phyloP scores from a whole-genome alignment of 2,329 filamentous ascomycete species.

The Podosphaera leucotricha region DNA sequence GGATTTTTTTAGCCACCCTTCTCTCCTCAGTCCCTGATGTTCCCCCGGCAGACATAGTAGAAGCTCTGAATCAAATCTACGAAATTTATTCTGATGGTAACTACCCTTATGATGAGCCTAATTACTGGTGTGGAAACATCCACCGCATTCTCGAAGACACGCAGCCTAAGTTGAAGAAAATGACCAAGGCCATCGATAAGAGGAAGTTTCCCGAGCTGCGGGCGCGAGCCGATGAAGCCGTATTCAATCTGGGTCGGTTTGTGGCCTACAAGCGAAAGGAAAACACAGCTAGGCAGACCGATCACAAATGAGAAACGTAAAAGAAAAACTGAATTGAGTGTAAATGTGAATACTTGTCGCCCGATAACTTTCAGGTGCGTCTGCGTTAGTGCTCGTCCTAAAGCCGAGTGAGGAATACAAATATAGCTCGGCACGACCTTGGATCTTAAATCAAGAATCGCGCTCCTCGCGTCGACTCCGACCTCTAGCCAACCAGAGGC shows the following conservation, averaged over 20 bases:
- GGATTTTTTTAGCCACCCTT: conserved; percentile 34
- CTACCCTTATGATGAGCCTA: conserved; percentile 31
- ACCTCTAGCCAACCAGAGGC: no score
- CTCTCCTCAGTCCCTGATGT: conserved; percentile 25
- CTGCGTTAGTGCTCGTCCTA: no score
- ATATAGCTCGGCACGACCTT: no score
- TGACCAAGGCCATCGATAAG: conserved; percentile 38
- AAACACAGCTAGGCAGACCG: conserved; percentile 1
- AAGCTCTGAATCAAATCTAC: conserved; percentile 42
- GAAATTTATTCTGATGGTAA: conserved; percentile 42
- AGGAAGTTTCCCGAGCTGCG: conserved; percentile 31
- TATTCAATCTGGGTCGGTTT: conserved; percentile 36
- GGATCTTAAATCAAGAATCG: no score
- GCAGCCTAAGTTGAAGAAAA: conserved; percentile 28
- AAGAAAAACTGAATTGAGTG: neutral
- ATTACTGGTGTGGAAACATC: conserved; percentile 41
- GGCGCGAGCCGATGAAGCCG: conserved; percentile 32
- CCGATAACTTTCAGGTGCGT: no score
- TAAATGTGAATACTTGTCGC: neutral
- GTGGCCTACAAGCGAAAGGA: conserved; percentile 33
- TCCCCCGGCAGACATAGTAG: conserved; percentile 32
- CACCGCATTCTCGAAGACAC: conserved; percentile 31
- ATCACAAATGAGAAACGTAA: neutral
- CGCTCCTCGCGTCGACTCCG: no score
- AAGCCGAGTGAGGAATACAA: no score